Conservation (phyloP, 2,329 filamentous ascomycete genomes). For the Apiospora koreana region DNA sequence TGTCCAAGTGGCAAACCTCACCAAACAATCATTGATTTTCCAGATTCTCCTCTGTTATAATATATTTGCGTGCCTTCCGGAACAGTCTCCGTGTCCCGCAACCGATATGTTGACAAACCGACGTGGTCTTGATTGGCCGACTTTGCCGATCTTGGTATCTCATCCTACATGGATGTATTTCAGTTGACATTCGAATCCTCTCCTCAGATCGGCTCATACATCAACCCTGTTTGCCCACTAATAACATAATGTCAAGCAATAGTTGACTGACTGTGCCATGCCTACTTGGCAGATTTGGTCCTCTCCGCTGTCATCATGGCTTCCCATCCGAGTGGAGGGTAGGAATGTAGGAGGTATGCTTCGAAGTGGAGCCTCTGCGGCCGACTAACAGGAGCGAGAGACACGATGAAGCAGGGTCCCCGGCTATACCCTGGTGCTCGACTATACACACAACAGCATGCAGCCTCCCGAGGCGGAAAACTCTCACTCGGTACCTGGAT, state of each 20-base stretch:
- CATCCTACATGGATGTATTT: background rate
- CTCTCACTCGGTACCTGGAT: constrained; percentile 7
- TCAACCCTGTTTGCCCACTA: background rate
- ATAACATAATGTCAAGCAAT: background rate
- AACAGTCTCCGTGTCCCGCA: background rate
- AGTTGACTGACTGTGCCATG: background rate
- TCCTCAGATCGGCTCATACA: background rate
- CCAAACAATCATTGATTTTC: background rate
- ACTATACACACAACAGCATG: constrained; percentile 9
- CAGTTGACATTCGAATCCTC: background rate
- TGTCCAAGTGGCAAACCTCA: background rate
- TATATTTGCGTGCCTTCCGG: background rate
- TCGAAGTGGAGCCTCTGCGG: background rate
- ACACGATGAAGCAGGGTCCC: constrained; percentile 10
- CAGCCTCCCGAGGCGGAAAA: background rate
- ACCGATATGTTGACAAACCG: background rate
- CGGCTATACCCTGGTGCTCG: background rate
- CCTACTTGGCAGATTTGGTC: background rate
- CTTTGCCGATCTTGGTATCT: background rate
- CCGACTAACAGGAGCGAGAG: background rate
- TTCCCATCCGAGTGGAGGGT: background rate
- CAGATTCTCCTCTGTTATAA: background rate
- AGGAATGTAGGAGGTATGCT: background rate
- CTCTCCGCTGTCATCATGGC: background rate
- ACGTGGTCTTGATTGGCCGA: background rate